These are phyloP conservation scores for Talinum fruticosum DNA, from an alignment of 148 eudicot genomes.

Conservation along the genomic window DNA sequence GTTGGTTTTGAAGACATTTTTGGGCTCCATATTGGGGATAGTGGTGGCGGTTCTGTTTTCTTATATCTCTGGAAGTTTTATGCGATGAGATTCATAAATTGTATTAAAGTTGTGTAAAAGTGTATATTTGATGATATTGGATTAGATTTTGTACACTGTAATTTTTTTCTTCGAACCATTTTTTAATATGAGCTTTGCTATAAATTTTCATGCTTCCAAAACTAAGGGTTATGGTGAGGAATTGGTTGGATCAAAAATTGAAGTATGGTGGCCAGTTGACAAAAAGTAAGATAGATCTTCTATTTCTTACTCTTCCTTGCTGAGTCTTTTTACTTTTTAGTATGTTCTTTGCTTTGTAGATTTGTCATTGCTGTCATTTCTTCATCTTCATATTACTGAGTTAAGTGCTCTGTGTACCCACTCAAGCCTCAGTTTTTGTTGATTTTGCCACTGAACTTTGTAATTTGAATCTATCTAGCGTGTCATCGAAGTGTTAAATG, in stretches of 20 bases:
- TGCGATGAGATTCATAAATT: not conserved
- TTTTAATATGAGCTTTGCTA: conserved; percentile 3
- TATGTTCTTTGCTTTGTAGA: not conserved
- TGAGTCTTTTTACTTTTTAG: not conserved
- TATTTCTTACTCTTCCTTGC: not conserved
- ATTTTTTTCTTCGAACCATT: not conserved
- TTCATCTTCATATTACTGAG: not conserved
- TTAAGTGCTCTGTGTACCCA: not conserved
- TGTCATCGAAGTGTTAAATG: not conserved
- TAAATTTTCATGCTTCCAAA: conserved; percentile 43
- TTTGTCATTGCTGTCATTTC: not conserved
- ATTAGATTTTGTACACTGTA: too few species aligned
- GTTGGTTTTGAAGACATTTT: not conserved
- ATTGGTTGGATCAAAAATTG: conserved; percentile 51
- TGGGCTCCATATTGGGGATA: not conserved
- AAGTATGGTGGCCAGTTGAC: conserved; percentile 91
- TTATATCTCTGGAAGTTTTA: not conserved
- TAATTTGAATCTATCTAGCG: too few species aligned
- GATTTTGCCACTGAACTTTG: too few species aligned
- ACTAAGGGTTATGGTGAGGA: conserved; percentile 31
- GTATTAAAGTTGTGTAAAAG: not conserved
- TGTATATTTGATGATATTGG: too few species aligned
- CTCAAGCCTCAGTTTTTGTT: too few species aligned
- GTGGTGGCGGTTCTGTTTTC: not conserved
- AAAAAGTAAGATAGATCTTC: conserved; percentile 37